These are phyloP conservation scores for Aspergillus chevalieri DNA, from an alignment of 2,329 filamentous ascomycete species.

Conservation along the genomic window DNA sequence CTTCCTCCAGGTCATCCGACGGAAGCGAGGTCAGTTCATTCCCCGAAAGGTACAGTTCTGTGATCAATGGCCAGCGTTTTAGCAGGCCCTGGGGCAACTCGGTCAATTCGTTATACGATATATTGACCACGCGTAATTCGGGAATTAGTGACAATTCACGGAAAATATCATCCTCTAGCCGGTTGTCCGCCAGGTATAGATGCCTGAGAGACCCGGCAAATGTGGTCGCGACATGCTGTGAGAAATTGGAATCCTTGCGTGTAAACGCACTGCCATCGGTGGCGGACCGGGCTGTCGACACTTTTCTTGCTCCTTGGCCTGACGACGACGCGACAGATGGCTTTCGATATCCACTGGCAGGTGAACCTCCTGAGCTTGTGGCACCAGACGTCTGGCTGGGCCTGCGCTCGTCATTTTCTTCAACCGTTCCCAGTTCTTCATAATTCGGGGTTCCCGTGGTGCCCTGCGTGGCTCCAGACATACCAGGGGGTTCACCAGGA, in stretches of 20 bases:
- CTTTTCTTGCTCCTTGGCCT: slow-evolving; percentile 74
- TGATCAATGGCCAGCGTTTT: slow-evolving; percentile 80
- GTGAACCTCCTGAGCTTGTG: slow-evolving; percentile 68
- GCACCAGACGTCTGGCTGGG: slow-evolving; percentile 80
- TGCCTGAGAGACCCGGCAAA: slow-evolving; percentile 82
- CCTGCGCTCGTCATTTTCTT: slow-evolving; percentile 60
- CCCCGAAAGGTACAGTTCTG: slow-evolving; percentile 88
- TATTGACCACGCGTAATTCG: slow-evolving; percentile 80
- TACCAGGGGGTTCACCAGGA: slow-evolving; percentile 44
- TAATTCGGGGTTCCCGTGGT: slow-evolving; percentile 62
- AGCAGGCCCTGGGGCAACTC: slow-evolving; percentile 87
- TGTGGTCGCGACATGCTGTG: slow-evolving; percentile 71
- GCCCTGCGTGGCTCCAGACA: slow-evolving; percentile 42
- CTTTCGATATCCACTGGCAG: slow-evolving; percentile 59
- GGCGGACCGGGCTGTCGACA: slow-evolving; percentile 66
- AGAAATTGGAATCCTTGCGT: slow-evolving; percentile 84
- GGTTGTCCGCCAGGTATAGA: slow-evolving; percentile 86
- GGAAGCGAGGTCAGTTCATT: slow-evolving; percentile 89
- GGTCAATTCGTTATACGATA: slow-evolving; percentile 91
- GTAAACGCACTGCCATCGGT: slow-evolving; percentile 54
- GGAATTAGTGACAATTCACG: slow-evolving; percentile 77
- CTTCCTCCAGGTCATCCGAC: slow-evolving; percentile 88
- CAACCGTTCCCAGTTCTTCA: slow-evolving; percentile 67
- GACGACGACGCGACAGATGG: slow-evolving; percentile 77
- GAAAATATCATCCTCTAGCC: slow-evolving; percentile 89